Conservation (phyloP, 177 flowering plant genomes). For the Vitis hybrid region DNA sequence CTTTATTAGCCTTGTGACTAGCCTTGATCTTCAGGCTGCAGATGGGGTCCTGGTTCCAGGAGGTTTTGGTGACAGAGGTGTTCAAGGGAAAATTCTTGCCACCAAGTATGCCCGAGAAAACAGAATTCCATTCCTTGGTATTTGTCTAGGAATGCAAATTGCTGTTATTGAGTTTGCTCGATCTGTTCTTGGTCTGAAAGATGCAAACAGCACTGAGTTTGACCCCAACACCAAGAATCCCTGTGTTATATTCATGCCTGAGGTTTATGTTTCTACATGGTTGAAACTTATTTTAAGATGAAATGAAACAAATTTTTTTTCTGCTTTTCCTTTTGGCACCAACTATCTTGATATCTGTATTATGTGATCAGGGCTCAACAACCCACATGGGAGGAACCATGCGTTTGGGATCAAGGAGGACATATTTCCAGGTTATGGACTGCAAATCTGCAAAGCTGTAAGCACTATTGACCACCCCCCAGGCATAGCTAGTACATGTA, state of each 20-base stretch:
- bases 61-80: constrained; percentile 50
- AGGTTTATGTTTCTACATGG: constrained; percentile 21
- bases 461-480: constrained; percentile 8
- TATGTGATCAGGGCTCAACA: constrained; percentile 36
- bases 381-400: constrained; percentile 56
- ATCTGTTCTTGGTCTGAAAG: constrained; percentile 34
- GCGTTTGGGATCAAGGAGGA: constrained; percentile 50
- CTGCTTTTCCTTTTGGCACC: too few species aligned
- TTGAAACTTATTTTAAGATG: not conserved
- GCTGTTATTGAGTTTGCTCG: constrained; percentile 44
- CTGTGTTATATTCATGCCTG: constrained; percentile 48
- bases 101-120: constrained; percentile 45
- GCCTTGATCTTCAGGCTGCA: constrained; percentile 27
- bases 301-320: too few species aligned
- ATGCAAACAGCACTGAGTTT: constrained; percentile 43
- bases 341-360: not conserved
- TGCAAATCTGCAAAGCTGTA: constrained; percentile 46
- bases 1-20: not conserved
- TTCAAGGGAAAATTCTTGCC: constrained; percentile 45
- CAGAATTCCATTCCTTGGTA: constrained; percentile 38
- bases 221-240: constrained; percentile 33
- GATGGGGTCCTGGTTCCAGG: constrained; percentile 48
- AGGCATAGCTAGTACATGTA: not conserved
- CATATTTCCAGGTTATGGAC: constrained; percentile 33
- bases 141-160: constrained; percentile 45